Base-by-base conservation (phyloP, 2,329 filamentous ascomycete genomes). In the Nemania sp. region DNA sequence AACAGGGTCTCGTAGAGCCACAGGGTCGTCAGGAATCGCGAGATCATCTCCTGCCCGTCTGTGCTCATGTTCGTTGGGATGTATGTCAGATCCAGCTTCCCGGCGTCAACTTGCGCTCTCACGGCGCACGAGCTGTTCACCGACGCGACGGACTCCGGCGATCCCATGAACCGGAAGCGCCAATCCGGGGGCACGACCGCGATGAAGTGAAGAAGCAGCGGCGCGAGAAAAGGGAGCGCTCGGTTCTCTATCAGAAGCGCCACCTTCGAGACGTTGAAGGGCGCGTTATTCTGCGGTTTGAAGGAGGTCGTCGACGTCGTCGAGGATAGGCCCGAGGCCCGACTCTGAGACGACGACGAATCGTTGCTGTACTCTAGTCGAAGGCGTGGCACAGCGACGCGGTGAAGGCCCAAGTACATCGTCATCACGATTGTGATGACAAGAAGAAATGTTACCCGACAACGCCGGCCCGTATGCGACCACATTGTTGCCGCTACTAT, bases 111-210 rank as follows among this genome's bases (percentile, higher is more conserved):
- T 46, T 80, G 77, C 62, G 77, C 70, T 10, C 77, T 77, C 69
- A 83, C 79, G 42, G 81, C 79, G 13, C 77, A 71, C 32, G 77
- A 79, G 54, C 66, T 49, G 70, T 82, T 82, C 67, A 84, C 69
- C 62, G 67, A 67, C 37, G 73, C 72, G 29, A 84, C 78, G 7
- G 79, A 81, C 52, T 77, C 75, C 20, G 69, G 32, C 13, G 79
- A 82, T 55, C 83, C 82, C 77, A 84, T 82, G 75, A 84, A 84
- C 42, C 78, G 77, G 73, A 84, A 83, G 32, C 78, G 79, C 83
- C 83, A 86, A 73, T 85, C 82, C 1, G 81, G 79, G 4, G 83
- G 83, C 1, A 85, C 79, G 18, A 85, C 81, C 3, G 79, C 75
- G 65, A 84, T 84, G 73, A 85, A 83, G 69, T 85, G 83, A 21